Evolutionary conservation across 176 grass and related monocot genomes (phyloP).

Genomic region (Pontederia paniculata): DNA sequence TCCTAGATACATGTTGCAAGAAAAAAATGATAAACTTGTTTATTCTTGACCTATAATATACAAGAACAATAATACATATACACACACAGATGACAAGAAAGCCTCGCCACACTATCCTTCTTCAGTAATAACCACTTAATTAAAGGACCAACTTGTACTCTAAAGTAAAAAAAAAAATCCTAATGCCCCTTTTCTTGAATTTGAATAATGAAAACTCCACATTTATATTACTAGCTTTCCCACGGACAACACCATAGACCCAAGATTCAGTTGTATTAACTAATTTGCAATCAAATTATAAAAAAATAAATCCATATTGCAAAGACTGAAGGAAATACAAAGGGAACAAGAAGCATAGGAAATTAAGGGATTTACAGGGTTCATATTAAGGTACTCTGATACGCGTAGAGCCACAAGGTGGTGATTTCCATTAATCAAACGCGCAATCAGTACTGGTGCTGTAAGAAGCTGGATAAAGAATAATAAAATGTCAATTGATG

Average conservation of each 20-base stretch:
- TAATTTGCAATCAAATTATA: background rate
- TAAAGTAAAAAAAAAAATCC: too few relatives aligned
- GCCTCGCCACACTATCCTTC: too few relatives aligned
- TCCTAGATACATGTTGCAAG: slow-evolving; percentile 45
- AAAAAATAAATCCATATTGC: background rate
- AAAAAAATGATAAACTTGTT: slow-evolving; percentile 14
- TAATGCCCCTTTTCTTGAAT: too few relatives aligned
- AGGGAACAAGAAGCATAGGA: background rate
- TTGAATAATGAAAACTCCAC: too few relatives aligned
- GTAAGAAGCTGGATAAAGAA: slow-evolving; percentile 62
- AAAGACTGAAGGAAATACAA: background rate
- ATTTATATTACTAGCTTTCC: too few relatives aligned
- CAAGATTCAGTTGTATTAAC: background rate
- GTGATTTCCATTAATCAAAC: slow-evolving; percentile 76
- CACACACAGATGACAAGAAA: background rate
- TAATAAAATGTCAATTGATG: background rate
- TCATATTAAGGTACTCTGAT: slow-evolving; percentile 88
- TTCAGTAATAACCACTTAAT: too few relatives aligned
- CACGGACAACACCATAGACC: too few relatives aligned
- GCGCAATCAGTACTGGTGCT: slow-evolving; percentile 66
- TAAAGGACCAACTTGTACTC: too few relatives aligned
- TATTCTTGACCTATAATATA: slow-evolving; percentile 6
- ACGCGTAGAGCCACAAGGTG: slow-evolving; percentile 89
- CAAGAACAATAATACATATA: background rate
- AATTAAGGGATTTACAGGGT: slow-evolving; percentile 49